Evolutionary conservation across 208 protist species (phyloP), one percentile per base, ranked within the genome.

Genomic region (Zelonia costaricensis): DNA sequence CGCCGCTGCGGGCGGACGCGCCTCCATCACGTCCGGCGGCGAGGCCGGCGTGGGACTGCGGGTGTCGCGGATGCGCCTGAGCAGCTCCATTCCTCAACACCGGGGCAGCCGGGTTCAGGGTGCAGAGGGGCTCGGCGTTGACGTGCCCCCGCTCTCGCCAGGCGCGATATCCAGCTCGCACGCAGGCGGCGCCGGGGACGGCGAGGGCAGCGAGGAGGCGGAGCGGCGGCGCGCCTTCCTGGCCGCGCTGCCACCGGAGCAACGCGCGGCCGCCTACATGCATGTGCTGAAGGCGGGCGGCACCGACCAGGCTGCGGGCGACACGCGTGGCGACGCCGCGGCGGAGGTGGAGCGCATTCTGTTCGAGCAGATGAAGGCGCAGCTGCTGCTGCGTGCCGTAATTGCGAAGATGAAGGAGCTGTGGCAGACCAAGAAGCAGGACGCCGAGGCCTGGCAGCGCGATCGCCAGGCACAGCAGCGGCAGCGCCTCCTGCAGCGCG

Each of bases 301-400:
- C 53, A 31, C 31, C 12, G 58, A 51, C 10, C 8, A 40, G 25
- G 12, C 20, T 13, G 40, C 15, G 9, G 62, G 15, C 40, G 15
- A 22, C 33, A 28, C 28, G 51, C 42, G 53, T 12, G 22, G 59
- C 3, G 83, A 72, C 12, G 69, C 72, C 35, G 71, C 57, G 13
- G 59, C 59, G 9, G 85, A 89, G 57, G 68, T 94, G 31, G 48
- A 92, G 35, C 70, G 45, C 4, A 70, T 93, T 31, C 65, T 93
- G 15, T 82, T 83, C 25, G 84, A 95, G 60, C 86, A 95, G 68
- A 75, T 84, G 68, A 82, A 90, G 43, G 79, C 86, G 27, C 88
- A 92, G 56, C 72, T 83, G 30, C 48, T 95, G 30, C 59, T 95
- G n/a, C 69, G 75, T 16, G 69, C 78, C 30, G 74, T 95, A 48